Evolutionary conservation across 495 filamentous ascomycete genomes (phyloP), one percentile per base, ranked within the genome.

Genomic region (Gamarada debralockiae): DNA sequence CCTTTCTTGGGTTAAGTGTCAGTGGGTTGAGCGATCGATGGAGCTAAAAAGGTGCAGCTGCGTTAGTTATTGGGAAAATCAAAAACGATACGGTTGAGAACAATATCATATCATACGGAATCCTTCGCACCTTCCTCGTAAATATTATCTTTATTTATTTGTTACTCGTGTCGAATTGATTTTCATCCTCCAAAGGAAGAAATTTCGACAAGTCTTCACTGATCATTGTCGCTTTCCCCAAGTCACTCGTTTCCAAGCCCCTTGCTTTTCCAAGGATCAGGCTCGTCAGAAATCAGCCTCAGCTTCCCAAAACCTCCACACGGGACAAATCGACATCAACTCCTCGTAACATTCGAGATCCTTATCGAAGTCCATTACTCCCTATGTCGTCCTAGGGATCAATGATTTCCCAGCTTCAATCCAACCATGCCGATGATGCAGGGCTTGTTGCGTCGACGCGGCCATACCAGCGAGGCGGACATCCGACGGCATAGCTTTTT

Each of bases 401-500:
- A 50, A 61, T 57, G 54, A 57, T 7, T 50, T 42, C 41, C 8
- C 22, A 12, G 7, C 22, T 24, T 36, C 48, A 17, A 15, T 45
- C 18, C 23, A 15, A 59, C 4, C 49, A 65, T 61, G 62, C 56
- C 62, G 45, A 31, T 57, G 1, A 48, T 61, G 44, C 52, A 48
- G 17, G 58, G 49, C 17, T 33, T 61, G 12, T 43, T 61, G 39
- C 58, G 62, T 20, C 58, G 61, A 3, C 45, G 51, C 8, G 60
- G 53, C 2, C 53, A 41, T 9, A 13, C 53, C 17, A 60, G 57
- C 51, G 54, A 63, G 40, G 41, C 36, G 4, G 51, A 56, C 24
- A 46, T 56, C 6, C 51, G 62, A 40, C 56, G 62, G 41, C 61
- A 60, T 54, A 61, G 52, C 46, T 53, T 65, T 34, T 56, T 54